A percentile compares a stretch with the other conserved stretches of the same genome.
Evolutionary conservation across 2,329 filamentous ascomycete genomes (phyloP).

Genomic region (Peltaster fructicola): DNA sequence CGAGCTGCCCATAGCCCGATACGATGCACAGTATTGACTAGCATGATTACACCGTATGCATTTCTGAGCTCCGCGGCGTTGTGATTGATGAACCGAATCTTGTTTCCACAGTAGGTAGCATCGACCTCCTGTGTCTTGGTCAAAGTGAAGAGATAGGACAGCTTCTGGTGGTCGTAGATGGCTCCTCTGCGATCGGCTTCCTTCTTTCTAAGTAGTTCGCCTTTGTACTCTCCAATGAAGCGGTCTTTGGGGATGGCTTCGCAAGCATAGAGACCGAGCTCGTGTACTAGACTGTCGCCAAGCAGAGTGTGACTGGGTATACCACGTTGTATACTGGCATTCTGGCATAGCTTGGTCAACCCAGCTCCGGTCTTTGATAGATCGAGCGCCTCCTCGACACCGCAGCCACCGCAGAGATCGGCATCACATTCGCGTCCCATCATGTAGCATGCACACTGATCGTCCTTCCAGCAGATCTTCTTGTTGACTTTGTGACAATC

Average conservation of each 20-base stretch:
- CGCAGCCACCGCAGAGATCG: constrained; percentile 53
- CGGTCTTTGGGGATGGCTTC: constrained; percentile 49
- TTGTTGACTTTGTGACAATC: constrained; percentile 14
- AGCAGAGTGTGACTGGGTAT: constrained; percentile 47
- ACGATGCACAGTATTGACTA: constrained; percentile 56
- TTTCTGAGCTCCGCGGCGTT: constrained; percentile 39
- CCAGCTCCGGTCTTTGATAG: constrained; percentile 45
- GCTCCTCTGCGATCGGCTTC: constrained; percentile 55
- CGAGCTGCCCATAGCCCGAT: constrained; percentile 55
- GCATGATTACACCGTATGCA: constrained; percentile 48
- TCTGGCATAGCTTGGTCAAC: constrained; percentile 46
- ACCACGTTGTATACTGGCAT: constrained; percentile 53
- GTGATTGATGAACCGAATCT: constrained; percentile 72
- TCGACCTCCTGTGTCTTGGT: constrained; percentile 43
- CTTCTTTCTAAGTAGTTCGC: constrained; percentile 54
- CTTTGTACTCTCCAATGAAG: constrained; percentile 68
- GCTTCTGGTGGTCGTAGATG: constrained; percentile 41
- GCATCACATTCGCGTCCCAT: constrained; percentile 69
- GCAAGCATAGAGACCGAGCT: constrained; percentile 58
- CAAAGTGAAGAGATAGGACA: constrained; percentile 43
- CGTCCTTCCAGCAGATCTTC: constrained; percentile 21
- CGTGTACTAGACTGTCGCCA: constrained; percentile 54
- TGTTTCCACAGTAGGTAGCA: constrained; percentile 59
- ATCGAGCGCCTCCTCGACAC: constrained; percentile 50
- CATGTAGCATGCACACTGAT: constrained; percentile 48